Evolutionary conservation across 192 early-diverging fungal species (phyloP), one percentile per base, ranked within the genome.

Genomic region (Coemansia sp.): DNA sequence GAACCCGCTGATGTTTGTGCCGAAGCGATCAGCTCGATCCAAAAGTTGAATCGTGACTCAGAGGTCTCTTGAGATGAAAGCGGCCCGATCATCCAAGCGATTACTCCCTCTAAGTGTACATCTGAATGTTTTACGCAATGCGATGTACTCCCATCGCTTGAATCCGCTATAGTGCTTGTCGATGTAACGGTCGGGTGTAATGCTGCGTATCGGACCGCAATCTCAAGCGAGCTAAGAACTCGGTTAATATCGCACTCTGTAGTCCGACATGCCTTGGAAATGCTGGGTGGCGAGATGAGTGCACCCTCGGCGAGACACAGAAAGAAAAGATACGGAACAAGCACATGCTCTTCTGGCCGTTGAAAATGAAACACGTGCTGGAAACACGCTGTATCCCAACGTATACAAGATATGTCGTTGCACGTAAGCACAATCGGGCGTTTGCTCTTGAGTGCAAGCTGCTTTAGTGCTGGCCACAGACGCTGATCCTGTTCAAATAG

Each of bases 341-440:
- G 40, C 17, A 37, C 20, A 42, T 62, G 56, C 50, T 61, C 64
- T 31, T 36, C 44, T 9, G 78, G 78, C n/a, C 72, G 64, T 14
- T 40, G 13, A 20, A 81, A 81, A 41, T 30, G 57, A 22, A 81
- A 54, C 28, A 81, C 78, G 14, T 61, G 42, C 42, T 71, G 65
- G 28, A 74, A 74, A 59, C 58, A 53, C n/a, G 53, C 19, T 11
- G 47, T 6, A 14, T 71, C 68, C 72, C 78, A 71, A 42, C 68
- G 72, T 25, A 81, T 59, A 15, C 64, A 74, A 19, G 68, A 48
- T 8, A 40, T 36, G 25, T 64, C 63, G 65, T 87, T 88, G 70
- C 91, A 92, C 0, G 88, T 92, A 68, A 95, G 82, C n/a, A 93
- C 83, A 25, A 95, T 91, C 0, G 93, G 93, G 2, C 91, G 80